A percentile compares a stretch with the other conserved stretches of the same genome.
Conservation (phyloP, 1,284 basidiomycete species). For the Tylopilus orsonianus region DNA sequence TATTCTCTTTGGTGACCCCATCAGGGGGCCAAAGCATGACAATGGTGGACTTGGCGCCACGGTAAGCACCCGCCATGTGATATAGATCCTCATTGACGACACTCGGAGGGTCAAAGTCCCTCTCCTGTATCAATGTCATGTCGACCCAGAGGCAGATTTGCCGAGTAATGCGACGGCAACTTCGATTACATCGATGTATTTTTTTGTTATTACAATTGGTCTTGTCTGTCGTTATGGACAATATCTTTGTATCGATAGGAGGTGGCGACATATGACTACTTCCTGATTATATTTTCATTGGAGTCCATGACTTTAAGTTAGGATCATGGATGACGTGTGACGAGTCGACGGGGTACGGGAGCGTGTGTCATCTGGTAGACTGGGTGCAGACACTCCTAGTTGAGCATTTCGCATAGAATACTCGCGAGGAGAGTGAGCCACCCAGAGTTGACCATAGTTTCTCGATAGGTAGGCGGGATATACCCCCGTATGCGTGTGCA, state of each 20-base stretch:
- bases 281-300: conserved; percentile 9
- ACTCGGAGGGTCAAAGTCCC: background rate
- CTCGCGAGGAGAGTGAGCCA: conserved; percentile 25
- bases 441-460: conserved; percentile 3
- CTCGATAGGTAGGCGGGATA: conserved; percentile 20
- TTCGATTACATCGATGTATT: conserved; percentile 14
- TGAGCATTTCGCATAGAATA: conserved; percentile 10
- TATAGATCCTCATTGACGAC: conserved; percentile 24
- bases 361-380: background rate
- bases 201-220: fast-evolving
- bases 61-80: conserved; percentile 34
- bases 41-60: conserved; percentile 27
- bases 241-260: conserved; percentile 23
- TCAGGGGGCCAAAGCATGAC: conserved; percentile 18
- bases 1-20: conserved; percentile 10
- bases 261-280: conserved; percentile 21
- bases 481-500: conserved; percentile 3
- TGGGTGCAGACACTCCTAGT: conserved; percentile 8
- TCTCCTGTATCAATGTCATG: conserved; percentile 5
- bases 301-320: conserved; percentile 5
- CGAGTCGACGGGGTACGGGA: conserved; percentile 20
- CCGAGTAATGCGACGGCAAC: conserved; percentile 8
- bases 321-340: conserved; percentile 21
- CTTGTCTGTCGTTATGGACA: background rate
- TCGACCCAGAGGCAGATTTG: conserved; percentile 29